Evolutionary conservation across 2,329 filamentous ascomycete species (phyloP).

Genomic region (Fusarium irregulare): DNA sequence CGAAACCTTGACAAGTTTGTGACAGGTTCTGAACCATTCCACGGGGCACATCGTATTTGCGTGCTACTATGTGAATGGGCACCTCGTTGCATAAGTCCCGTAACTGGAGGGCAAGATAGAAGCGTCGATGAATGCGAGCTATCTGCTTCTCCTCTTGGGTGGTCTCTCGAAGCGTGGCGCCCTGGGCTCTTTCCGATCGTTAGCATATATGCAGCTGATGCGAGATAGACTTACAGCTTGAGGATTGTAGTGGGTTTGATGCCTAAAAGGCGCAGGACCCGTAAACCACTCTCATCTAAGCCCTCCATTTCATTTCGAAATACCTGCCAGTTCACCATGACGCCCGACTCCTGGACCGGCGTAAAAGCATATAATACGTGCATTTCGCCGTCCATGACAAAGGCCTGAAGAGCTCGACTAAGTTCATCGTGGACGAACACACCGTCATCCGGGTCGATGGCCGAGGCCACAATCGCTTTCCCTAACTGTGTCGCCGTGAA

Average conservation of each 20-base stretch:
- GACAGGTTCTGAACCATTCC: conserved; percentile 78
- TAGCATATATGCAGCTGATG: conserved; percentile 16
- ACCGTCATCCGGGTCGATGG: conserved; percentile 79
- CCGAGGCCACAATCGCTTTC: conserved; percentile 77
- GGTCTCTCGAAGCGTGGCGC: conserved; percentile 71
- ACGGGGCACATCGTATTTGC: conserved; percentile 76
- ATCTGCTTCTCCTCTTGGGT: conserved; percentile 69
- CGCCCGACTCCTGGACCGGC: conserved; percentile 69
- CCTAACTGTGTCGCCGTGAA: conserved; percentile 74
- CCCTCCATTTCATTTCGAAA: conserved; percentile 77
- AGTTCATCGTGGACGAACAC: conserved; percentile 78
- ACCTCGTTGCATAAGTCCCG: conserved; percentile 82
- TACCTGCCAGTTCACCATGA: conserved; percentile 75
- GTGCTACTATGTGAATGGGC: conserved; percentile 75
- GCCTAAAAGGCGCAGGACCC: conserved; percentile 75
- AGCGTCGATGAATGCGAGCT: conserved; percentile 74
- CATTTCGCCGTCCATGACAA: conserved; percentile 85
- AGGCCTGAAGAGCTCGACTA: conserved; percentile 72
- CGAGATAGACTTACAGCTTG: conserved; percentile 64
- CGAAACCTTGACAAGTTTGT: conserved; percentile 82
- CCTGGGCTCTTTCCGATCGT: conserved; percentile 67
- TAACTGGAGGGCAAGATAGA: conserved; percentile 81
- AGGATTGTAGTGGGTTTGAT: conserved; percentile 75
- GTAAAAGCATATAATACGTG: conserved; percentile 83
- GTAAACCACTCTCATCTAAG: conserved; percentile 76